These are phyloP conservation scores for Mimosa bimucronata DNA, from an alignment of 306 rosid genomes.

Conservation along the genomic window DNA sequence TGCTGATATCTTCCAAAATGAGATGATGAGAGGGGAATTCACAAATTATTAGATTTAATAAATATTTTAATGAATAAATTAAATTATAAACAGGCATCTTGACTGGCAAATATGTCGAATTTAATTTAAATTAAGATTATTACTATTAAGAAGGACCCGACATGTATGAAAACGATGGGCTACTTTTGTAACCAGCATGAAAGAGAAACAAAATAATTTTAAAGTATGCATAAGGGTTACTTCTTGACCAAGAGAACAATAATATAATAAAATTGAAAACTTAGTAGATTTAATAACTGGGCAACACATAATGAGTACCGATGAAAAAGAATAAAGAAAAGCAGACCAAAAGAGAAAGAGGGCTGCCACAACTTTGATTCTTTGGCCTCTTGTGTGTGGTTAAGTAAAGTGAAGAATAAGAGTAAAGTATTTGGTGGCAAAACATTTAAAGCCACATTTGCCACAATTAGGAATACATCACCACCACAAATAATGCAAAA, in stretches of 20 bases:
- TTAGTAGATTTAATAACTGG: neutral
- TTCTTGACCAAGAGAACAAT: slow-evolving; percentile 11
- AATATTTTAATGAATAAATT: neutral
- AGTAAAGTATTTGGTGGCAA: slow-evolving; percentile 7
- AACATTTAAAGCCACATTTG: neutral
- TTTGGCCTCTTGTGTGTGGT: slow-evolving; percentile 1
- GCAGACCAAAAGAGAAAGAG: neutral
- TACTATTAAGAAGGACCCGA: neutral
- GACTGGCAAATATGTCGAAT: neutral
- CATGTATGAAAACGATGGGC: neutral
- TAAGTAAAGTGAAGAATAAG: slow-evolving; percentile 8
- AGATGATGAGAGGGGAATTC: neutral
- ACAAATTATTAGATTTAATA: neutral
- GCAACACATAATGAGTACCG: neutral
- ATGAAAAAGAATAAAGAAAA: slow-evolving; percentile 6
- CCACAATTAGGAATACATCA: neutral
- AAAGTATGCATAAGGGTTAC: neutral
- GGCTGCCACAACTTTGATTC: slow-evolving; percentile 31
- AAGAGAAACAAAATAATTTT: neutral
- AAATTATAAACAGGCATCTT: neutral
- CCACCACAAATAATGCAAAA: slow-evolving; percentile 2
- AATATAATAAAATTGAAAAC: neutral
- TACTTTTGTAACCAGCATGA: neutral
- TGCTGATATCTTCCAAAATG: neutral
- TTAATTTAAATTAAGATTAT: neutral